Conservation (phyloP, 2,329 filamentous ascomycete species). For the Kalaharituber pfeilii region DNA sequence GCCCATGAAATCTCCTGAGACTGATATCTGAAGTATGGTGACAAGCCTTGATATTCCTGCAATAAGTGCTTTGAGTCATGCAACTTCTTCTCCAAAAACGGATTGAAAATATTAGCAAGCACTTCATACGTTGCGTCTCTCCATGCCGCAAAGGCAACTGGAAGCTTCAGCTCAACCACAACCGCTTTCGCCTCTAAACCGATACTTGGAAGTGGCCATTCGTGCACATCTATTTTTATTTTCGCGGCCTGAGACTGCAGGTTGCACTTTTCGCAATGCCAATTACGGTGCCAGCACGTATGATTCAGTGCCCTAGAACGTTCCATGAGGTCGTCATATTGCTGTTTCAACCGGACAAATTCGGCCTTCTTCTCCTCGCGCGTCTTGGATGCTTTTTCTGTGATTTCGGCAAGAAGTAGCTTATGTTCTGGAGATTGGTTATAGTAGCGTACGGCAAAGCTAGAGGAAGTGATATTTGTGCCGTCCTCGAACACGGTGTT, state of each 20-base stretch:
- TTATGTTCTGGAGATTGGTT: slow-evolving; percentile 31
- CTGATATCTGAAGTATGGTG: slow-evolving; percentile 1
- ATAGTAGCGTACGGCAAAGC: slow-evolving; percentile 36
- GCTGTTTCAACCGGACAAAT: slow-evolving; percentile 20
- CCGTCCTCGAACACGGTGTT: not conserved
- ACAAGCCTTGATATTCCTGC: not conserved
- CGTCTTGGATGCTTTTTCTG: not conserved
- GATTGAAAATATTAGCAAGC: too few relatives aligned
- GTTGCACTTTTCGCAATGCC: slow-evolving; percentile 2
- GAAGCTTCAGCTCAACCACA: not conserved
- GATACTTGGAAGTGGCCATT: not conserved
- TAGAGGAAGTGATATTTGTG: slow-evolving; percentile 7
- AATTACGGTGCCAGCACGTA: too few relatives aligned
- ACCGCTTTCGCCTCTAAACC: not conserved
- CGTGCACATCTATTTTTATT: not conserved
- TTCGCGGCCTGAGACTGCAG: not conserved
- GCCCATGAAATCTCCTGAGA: slow-evolving; percentile 2
- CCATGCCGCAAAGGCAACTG: not conserved
- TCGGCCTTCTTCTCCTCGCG: slow-evolving; percentile 26
- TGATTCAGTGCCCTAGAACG: slow-evolving; percentile 3
- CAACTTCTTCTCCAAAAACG: not conserved
- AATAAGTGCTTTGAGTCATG: not conserved
- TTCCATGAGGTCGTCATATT: slow-evolving; percentile 24
- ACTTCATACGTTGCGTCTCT: not conserved
- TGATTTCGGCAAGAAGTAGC: slow-evolving; percentile 4